Percentiles rank a stretch among this genome's conserved stretches.
Evolutionary conservation across 1,139 yeast genomes (phyloP).

Genomic region (Scheffersomyces titani): DNA sequence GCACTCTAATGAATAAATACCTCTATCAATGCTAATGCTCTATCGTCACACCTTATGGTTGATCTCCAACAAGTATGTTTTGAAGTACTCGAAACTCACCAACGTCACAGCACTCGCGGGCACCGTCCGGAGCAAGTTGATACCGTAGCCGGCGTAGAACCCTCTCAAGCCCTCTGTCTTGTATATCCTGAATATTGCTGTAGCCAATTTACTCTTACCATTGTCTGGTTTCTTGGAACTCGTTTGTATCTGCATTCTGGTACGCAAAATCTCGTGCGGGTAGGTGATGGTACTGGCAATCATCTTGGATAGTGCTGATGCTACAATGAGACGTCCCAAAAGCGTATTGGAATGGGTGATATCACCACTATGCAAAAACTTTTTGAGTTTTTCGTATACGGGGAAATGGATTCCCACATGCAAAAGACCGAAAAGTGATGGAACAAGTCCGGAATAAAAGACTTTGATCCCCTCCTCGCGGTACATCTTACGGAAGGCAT

Average conservation of each 20-base stretch:
- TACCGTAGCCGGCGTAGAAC: slow-evolving; percentile 86
- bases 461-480: slow-evolving; percentile 75
- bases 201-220: slow-evolving; percentile 19
- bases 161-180: slow-evolving; percentile 75
- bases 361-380: slow-evolving; percentile 35
- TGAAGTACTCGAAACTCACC: slow-evolving; percentile 88
- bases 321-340: slow-evolving; percentile 54
- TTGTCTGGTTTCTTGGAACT: slow-evolving; percentile 10
- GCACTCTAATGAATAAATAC: neutral
- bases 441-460: slow-evolving; percentile 89
- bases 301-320: slow-evolving; percentile 85
- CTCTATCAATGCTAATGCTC: neutral
- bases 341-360: slow-evolving; percentile 23
- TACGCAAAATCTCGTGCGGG: slow-evolving; percentile 94
- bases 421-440: slow-evolving; percentile 84
- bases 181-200: slow-evolving; percentile 49
- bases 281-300: slow-evolving; percentile 87
- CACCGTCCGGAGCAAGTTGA: slow-evolving; percentile 85
- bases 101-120: slow-evolving; percentile 95
- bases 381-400: slow-evolving; percentile 81
- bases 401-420: slow-evolving; percentile 99
- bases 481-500: slow-evolving; percentile 82
- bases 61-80: slow-evolving; percentile 53
- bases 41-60: slow-evolving; percentile 24
- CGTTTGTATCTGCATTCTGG: slow-evolving; percentile 74